Evolutionary conservation across 139 green algal species (phyloP).

Genomic region (Nannochloris sp.): DNA sequence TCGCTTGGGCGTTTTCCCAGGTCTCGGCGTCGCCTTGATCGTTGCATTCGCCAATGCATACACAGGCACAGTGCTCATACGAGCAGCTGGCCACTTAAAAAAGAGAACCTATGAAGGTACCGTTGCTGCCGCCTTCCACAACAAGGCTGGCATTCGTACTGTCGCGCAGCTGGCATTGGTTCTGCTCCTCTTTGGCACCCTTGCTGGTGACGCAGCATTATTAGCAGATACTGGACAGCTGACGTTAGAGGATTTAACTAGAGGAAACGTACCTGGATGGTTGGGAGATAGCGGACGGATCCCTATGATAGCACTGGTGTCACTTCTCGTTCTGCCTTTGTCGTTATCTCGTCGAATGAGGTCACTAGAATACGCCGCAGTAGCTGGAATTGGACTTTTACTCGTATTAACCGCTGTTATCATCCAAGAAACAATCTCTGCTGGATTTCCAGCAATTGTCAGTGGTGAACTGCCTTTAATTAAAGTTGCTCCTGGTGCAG

Average conservation of each 20-base stretch:
- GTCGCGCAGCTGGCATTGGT: slow-evolving; percentile 58
- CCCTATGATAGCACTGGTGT: not conserved
- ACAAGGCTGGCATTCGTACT: not conserved
- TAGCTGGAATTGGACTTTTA: slow-evolving; percentile 54
- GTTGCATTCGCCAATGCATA: slow-evolving; percentile 54
- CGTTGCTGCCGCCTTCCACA: not conserved
- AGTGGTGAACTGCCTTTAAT: slow-evolving; percentile 54
- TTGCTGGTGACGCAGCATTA: slow-evolving; percentile 68
- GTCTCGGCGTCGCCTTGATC: slow-evolving; percentile 39
- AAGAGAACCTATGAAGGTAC: slow-evolving; percentile 58
- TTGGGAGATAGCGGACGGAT: not conserved
- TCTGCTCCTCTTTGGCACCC: slow-evolving; percentile 69
- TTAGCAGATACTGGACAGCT: slow-evolving; percentile 52
- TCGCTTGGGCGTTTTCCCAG: slow-evolving; percentile 49
- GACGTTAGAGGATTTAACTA: slow-evolving; percentile 11
- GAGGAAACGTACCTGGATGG: not conserved
- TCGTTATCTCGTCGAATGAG: not conserved
- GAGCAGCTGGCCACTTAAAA: slow-evolving; percentile 33
- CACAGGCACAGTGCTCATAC: slow-evolving; percentile 57
- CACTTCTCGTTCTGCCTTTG: slow-evolving; percentile 3
- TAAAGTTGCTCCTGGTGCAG: not conserved
- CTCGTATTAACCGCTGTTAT: slow-evolving; percentile 43
- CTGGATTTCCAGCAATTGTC: slow-evolving; percentile 55
- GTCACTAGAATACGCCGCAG: slow-evolving; percentile 54
- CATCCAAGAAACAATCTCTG: not conserved